A percentile compares a stretch with the other conserved stretches of the same genome.
phyloP scores from a whole-genome alignment of 257 asterid genomes.

The Solanum pinnatisectum region DNA sequence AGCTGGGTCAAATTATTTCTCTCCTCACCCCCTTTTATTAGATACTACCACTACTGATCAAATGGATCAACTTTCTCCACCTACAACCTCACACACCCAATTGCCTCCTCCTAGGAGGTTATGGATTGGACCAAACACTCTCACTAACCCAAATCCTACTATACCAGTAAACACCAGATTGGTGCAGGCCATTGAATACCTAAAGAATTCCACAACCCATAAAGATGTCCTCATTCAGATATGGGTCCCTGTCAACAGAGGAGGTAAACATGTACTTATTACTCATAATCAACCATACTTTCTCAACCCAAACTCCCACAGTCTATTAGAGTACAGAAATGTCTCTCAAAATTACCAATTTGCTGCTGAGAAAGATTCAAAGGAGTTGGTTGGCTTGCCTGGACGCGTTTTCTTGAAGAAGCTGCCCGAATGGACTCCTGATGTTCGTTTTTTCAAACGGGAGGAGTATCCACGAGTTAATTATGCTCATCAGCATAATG shows the following conservation, averaged over 20 bases:
- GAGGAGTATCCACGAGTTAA: constrained; percentile 62
- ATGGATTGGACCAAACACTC: constrained; percentile 37
- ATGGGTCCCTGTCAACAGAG: constrained; percentile 64
- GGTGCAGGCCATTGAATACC: constrained; percentile 48
- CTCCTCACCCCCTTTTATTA: constrained; percentile 18
- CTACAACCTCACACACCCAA: constrained; percentile 7
- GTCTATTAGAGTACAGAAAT: constrained; percentile 47
- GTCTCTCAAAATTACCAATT: constrained; percentile 41
- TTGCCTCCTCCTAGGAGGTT: constrained; percentile 5
- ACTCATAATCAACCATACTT: constrained; percentile 58
- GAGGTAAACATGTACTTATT: constrained; percentile 48
- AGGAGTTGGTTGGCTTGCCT: constrained; percentile 48
- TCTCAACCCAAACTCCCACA: constrained; percentile 30
- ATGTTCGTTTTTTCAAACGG: constrained; percentile 50
- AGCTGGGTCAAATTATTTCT: constrained; percentile 42
- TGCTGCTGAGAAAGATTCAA: constrained; percentile 49
- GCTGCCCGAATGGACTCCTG: constrained; percentile 79
- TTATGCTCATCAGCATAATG: constrained; percentile 40
- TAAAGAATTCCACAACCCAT: constrained; percentile 35
- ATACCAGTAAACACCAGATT: constrained; percentile 32
- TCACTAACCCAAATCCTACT: constrained; percentile 18
- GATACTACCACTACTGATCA: constrained; percentile 1
- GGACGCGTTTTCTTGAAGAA: constrained; percentile 71
- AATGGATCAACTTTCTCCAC: constrained; percentile 19
- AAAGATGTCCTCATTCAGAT: constrained; percentile 57